Percentiles rank a stretch among this genome's conserved stretches.
These are phyloP conservation scores for Neonectria magnoliae DNA, from an alignment of 2,329 filamentous ascomycete genomes.

Conservation along the genomic window DNA sequence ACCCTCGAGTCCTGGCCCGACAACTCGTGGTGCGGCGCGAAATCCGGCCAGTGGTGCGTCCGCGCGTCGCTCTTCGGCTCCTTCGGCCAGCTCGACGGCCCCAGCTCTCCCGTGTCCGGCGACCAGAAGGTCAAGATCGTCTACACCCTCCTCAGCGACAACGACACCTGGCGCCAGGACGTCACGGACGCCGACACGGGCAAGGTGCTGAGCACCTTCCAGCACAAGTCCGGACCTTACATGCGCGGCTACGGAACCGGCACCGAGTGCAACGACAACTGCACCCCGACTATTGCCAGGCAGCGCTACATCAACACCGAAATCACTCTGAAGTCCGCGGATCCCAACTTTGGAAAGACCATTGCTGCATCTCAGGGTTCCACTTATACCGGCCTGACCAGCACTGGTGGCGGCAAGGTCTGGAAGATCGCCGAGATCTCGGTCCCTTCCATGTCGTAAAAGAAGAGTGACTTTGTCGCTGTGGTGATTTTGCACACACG, in stretches of 20 bases:
- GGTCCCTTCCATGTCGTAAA: constrained; percentile 27
- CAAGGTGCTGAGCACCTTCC: constrained; percentile 23
- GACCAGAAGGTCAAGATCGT: constrained; percentile 35
- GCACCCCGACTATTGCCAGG: constrained; percentile 27
- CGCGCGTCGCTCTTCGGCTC: constrained; percentile 33
- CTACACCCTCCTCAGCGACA: constrained; percentile 32
- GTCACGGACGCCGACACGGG: constrained; percentile 34
- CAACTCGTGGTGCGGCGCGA: constrained; percentile 36
- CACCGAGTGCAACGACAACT: constrained; percentile 33
- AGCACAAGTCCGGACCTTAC: constrained; percentile 33
- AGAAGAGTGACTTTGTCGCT: no score
- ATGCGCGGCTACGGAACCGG: constrained; percentile 35
- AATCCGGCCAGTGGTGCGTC: constrained; percentile 31
- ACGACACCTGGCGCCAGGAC: constrained; percentile 33
- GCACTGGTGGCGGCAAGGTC: constrained; percentile 23
- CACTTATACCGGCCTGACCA: constrained; percentile 27
- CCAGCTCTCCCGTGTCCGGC: constrained; percentile 22
- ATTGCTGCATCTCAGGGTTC: constrained; percentile 28
- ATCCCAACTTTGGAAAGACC: constrained; percentile 32
- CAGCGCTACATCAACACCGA: constrained; percentile 33
- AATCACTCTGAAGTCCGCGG: constrained; percentile 27
- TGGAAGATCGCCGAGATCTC: constrained; percentile 34
- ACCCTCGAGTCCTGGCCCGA: constrained; percentile 34
- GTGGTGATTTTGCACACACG: neutral
- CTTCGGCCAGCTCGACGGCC: constrained; percentile 33